phyloP scores from a whole-genome alignment of 441 rosid genomes.

The Cnidoscolus chayamansa region DNA sequence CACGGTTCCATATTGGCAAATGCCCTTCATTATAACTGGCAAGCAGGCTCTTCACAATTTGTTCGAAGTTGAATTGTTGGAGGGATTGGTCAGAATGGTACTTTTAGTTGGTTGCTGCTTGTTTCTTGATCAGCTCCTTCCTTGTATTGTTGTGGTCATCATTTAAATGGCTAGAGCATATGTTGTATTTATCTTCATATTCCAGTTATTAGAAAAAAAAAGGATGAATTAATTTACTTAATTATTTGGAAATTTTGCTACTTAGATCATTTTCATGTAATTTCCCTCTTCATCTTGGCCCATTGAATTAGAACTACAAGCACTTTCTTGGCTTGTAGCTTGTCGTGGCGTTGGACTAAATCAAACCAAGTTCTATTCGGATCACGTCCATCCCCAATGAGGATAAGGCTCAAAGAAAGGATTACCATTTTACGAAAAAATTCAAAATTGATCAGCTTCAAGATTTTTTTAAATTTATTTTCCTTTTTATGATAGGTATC shows the following conservation, averaged over 20 bases:
- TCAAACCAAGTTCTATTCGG: too few species aligned
- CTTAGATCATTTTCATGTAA: not conserved
- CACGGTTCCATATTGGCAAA: not conserved
- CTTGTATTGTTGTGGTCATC: not conserved
- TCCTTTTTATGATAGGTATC: too few species aligned
- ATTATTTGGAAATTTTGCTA: not conserved
- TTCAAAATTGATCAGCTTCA: too few species aligned
- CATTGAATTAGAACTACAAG: too few species aligned
- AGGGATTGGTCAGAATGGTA: not conserved
- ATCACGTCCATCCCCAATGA: too few species aligned
- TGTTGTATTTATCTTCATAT: not conserved
- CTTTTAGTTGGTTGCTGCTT: not conserved
- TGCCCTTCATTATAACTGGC: constrained; percentile 5
- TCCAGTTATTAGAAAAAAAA: not conserved
- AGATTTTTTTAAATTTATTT: too few species aligned
- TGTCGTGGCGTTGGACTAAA: too few species aligned
- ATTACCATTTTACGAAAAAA: too few species aligned
- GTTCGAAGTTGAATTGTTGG: not conserved
- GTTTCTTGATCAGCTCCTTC: not conserved
- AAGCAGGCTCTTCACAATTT: constrained; percentile 26
- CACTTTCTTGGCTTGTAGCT: too few species aligned
- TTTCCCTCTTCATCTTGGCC: not conserved
- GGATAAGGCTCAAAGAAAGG: too few species aligned
- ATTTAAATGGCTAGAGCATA: not conserved
- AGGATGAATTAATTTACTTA: not conserved